Base-by-base conservation (phyloP, 345 rosid genomes). In the Eucalyptus leucophloia region DNA sequence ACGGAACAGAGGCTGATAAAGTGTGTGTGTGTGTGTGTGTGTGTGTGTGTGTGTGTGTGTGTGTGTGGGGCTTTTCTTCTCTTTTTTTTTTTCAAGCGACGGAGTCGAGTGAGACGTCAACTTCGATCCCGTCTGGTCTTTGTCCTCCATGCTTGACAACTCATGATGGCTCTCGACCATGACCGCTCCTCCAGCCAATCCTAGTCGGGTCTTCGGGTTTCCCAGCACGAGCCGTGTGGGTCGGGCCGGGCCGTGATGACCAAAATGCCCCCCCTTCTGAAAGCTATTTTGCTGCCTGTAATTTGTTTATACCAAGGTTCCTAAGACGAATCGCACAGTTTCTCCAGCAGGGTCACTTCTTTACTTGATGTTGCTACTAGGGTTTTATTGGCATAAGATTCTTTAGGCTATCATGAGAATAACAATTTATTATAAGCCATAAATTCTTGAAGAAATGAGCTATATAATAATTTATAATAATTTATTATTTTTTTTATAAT, bases 351-450 rank as follows among this genome's bases (percentile, higher is more conserved):
- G 0, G 3, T n/a, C 37, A 15, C 4, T 65, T n/a, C 37, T n/a
- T 58, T 54, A 23, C 53, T 9, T 10, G 62, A 56, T 1, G 7
- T 56, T 4, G 62, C 0, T 10, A 50, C 0, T 6, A 0, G 8
- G 19, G 53, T 50, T 6, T 16, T 50, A 1, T 1, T 50, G 0
- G 1, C 19, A 16, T 50, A 50, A 50, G 0, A 6, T 50, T 50
- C 1, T 2, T 6, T 15, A 50, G 1, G 0, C 3, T 16, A 50
- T 2, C 0, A 0, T 6, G 7, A 50, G 19, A 1, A 6, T 50
- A 50, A 2, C 3, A 1, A 0, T 50, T 0, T 50, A 0, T 50
- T 16, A 15, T 6, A 50, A 50, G 0, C 1, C 3, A 16, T 0
- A 50, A 15, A 50, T 50, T 16, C 1, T 2, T 50, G 0, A 50